Percentiles rank a stretch among this genome's conserved stretches.
phyloP scores from a whole-genome alignment of 495 filamentous ascomycete genomes.

The Xylaria scruposa region DNA sequence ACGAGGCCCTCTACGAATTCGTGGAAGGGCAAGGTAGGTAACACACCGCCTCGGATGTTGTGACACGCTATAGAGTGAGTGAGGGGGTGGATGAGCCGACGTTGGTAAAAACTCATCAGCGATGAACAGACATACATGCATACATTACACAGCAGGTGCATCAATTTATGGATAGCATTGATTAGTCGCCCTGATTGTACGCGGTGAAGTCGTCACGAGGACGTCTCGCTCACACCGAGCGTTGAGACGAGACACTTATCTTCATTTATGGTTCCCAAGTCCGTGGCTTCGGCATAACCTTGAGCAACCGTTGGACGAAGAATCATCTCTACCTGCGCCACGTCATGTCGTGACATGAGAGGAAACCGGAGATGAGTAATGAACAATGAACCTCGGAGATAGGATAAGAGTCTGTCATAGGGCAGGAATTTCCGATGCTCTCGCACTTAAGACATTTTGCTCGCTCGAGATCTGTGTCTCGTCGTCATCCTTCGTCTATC shows the following conservation, averaged over 20 bases:
- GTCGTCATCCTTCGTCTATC: constrained; percentile 19
- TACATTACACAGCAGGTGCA: constrained; percentile 4
- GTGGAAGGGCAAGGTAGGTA: background rate
- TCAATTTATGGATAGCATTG: background rate
- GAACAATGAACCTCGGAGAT: background rate
- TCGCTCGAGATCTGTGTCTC: constrained; percentile 18
- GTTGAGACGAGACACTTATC: constrained; percentile 8
- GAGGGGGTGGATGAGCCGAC: background rate
- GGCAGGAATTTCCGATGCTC: background rate
- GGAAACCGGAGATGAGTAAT: constrained; percentile 19
- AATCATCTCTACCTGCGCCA: constrained; percentile 12
- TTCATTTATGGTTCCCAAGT: constrained; percentile 30
- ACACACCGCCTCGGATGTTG: background rate
- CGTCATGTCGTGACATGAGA: constrained; percentile 21
- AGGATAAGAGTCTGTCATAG: background rate
- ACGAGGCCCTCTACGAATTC: background rate
- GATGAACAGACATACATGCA: background rate
- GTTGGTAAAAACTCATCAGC: background rate
- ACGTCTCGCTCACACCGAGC: constrained; percentile 6
- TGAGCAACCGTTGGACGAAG: constrained; percentile 39
- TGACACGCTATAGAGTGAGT: background rate
- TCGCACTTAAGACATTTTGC: background rate
- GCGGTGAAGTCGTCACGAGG: constrained; percentile 20
- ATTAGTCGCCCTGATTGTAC: background rate
- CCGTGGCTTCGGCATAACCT: constrained; percentile 40